A percentile compares a stretch with the other conserved stretches of the same genome.
Conservation (phyloP, 768 basidiomycete species). For the Tulasnella calospora region DNA sequence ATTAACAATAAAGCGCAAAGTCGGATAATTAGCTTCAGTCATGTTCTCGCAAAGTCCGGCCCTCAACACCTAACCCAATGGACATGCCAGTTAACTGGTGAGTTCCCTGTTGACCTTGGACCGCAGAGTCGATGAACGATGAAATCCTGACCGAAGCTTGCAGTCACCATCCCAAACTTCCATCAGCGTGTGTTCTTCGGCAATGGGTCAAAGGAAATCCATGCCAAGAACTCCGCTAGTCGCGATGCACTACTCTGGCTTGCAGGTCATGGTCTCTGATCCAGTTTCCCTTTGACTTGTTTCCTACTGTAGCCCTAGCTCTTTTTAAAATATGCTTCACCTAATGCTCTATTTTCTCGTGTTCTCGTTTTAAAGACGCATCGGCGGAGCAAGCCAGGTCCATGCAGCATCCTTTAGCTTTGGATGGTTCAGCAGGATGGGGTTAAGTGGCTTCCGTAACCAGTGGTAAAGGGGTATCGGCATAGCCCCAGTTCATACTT, state of each 20-base stretch:
- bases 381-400: too few relatives aligned
- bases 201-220: background rate
- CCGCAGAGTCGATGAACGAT: background rate
- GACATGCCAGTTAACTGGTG: background rate
- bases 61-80: background rate
- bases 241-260: background rate
- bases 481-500: too few relatives aligned
- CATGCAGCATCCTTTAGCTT: too few relatives aligned
- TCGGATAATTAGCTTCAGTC: background rate
- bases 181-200: background rate
- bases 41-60: background rate
- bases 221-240: background rate
- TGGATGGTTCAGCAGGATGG: too few relatives aligned
- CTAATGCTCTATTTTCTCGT: background rate
- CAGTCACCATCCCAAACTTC: background rate
- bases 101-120: too few relatives aligned
- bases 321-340: background rate
- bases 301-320: background rate
- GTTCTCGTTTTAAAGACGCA: background rate
- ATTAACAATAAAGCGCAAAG: background rate
- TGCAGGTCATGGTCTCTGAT: too few relatives aligned
- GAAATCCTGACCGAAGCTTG: background rate
- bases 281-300: background rate
- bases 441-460: too few relatives aligned
- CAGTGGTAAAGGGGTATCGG: too few relatives aligned